Conservation (phyloP, 31 red algal genomes). For the Endocladia muricata region DNA sequence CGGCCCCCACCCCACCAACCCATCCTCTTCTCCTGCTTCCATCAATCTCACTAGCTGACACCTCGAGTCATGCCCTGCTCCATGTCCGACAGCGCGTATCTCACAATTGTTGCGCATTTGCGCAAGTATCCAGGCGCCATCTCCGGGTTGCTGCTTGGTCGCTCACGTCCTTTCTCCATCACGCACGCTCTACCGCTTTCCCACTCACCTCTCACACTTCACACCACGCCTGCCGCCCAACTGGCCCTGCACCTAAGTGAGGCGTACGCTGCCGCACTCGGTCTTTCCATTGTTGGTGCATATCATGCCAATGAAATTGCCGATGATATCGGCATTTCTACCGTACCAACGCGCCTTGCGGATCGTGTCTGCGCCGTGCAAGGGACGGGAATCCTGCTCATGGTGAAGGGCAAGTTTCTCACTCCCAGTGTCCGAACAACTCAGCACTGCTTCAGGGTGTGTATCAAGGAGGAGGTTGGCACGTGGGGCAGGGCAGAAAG, state of each 20-base stretch:
- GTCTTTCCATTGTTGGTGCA: slow-evolving; percentile 21
- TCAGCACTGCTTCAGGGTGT: slow-evolving; percentile 32
- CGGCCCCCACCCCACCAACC: no score
- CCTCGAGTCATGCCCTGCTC: neutral
- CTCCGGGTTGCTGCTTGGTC: slow-evolving; percentile 38
- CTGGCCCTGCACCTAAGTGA: slow-evolving; percentile 41
- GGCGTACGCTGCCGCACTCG: neutral
- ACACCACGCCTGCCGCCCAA: slow-evolving; percentile 37
- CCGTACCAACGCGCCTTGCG: slow-evolving; percentile 24
- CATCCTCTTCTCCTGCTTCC: no score
- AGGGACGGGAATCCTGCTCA: slow-evolving; percentile 16
- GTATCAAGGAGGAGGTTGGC: neutral
- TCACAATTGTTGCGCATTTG: slow-evolving; percentile 25
- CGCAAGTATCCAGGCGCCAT: slow-evolving; percentile 22
- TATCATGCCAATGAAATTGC: slow-evolving; percentile 42
- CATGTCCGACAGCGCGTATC: slow-evolving; percentile 33
- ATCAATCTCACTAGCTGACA: no score
- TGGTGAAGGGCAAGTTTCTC: slow-evolving; percentile 16
- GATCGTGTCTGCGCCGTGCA: slow-evolving; percentile 18
- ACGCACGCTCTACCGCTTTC: slow-evolving; percentile 25
- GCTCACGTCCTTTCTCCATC: neutral
- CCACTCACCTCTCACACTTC: slow-evolving; percentile 33
- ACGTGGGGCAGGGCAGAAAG: slow-evolving; percentile 32
- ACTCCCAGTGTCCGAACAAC: neutral
- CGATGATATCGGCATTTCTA: slow-evolving; percentile 21